Evolutionary conservation across 495 filamentous ascomycete species (phyloP), one percentile per base, ranked within the genome.

Genomic region (Penicillium cosmopolitanum): DNA sequence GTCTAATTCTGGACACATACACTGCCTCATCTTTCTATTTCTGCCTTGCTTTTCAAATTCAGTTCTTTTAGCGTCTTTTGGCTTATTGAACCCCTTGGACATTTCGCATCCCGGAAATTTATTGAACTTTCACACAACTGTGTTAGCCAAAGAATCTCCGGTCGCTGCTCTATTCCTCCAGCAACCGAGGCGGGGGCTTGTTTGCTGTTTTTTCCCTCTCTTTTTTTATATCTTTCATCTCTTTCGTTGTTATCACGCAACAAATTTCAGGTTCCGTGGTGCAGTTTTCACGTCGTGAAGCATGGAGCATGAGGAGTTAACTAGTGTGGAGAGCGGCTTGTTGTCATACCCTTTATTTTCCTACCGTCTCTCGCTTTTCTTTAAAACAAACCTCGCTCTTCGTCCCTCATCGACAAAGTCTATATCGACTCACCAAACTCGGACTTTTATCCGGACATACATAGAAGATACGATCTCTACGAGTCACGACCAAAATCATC

Each of bases 381-480:
- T 19, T 44, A 2, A n/a, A 16, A 38, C 4, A 13, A 53, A 34
- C 13, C 31, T 36, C 50, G 50, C 42, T 50, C 21, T 53, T 58
- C 59, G 31, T 57, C 40, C 15, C 33, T 55, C 55, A 38, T 43
- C 53, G 18, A 66, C 57, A 52, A 51, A 64, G 55, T 56, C 64
- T 65, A 54, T 65, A 64, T 48, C 51, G 61, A 66, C 56, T 61
- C 51, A 55, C 35, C 48, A 19, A 35, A n/a, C 28, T 31, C 56
- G 47, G 44, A 50, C 23, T 21, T 46, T 21, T 23, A 47, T 64
- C 50, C 50, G 55, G 62, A 61, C 55, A 68, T 68, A 66, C 54
- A 68, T 66, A 68, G 65, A 68, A 66, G 65, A 56, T 60, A 68
- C 61, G 67, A 70, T 62, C 66, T 46, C 60, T 56, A 70, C 56